Conservation (phyloP, 163 green algal species). For the Scenedesmus sp. region DNA sequence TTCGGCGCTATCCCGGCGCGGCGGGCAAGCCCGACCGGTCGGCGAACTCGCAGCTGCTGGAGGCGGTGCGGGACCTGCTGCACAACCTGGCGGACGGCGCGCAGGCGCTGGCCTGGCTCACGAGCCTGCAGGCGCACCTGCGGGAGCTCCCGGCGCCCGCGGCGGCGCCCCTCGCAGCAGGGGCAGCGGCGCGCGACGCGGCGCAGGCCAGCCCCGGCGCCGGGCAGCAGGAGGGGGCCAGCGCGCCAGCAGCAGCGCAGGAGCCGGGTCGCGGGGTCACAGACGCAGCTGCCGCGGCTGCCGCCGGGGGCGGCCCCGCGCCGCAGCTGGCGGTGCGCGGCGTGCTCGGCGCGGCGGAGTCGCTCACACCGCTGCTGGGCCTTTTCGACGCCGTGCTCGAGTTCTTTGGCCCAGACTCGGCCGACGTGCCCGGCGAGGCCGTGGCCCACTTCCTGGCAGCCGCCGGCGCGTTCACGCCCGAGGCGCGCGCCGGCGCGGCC, state of each 20-base stretch:
- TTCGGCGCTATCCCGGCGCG: slow-evolving; percentile 1
- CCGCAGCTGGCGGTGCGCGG: background rate
- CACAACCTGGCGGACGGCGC: slow-evolving; percentile 30
- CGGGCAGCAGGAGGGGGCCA: too few relatives aligned
- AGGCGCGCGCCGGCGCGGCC: background rate
- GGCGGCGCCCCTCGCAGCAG: background rate
- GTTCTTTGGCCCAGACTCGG: slow-evolving; percentile 16
- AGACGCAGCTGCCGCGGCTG: slow-evolving; percentile 10
- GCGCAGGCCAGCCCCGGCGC: too few relatives aligned
- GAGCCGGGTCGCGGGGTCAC: background rate
- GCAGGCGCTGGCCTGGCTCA: slow-evolving; percentile 20
- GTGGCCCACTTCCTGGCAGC: background rate
- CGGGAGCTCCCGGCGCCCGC: background rate
- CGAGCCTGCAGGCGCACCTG: background rate
- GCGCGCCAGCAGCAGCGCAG: background rate
- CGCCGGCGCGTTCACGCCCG: background rate
- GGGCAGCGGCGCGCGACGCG: background rate
- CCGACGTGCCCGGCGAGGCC: slow-evolving; percentile 12
- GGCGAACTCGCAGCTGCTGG: slow-evolving; percentile 31
- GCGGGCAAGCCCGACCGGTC: slow-evolving; percentile 24
- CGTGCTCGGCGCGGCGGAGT: background rate
- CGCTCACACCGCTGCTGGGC: slow-evolving; percentile 4
- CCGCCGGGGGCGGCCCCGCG: background rate
- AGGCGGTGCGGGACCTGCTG: slow-evolving; percentile 33
- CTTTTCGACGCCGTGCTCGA: slow-evolving; percentile 17